Base-by-base conservation (phyloP, 345 rosid species). In the Microthlaspi erraticum region DNA sequence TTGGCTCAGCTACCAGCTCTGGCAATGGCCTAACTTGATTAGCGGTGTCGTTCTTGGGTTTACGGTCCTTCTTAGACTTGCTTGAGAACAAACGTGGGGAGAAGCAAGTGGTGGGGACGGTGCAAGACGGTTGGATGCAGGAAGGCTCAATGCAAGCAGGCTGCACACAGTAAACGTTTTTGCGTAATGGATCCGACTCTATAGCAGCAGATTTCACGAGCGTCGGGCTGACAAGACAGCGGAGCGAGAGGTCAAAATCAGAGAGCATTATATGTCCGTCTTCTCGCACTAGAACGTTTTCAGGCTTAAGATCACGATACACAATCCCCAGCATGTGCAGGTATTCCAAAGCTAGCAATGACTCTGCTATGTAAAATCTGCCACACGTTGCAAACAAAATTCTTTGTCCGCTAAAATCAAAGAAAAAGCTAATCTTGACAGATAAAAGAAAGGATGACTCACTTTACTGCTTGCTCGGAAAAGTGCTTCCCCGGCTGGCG, bases 1-100 rank as follows among this genome's bases (percentile, higher is more conserved):
- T 89, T 57, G 98, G 98, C 81, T 92, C 98, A 0, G 98, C 96
- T 12, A 92, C 74, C 59, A 92, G 91, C 85, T 92, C 98, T 2
- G 98, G 98, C 61, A 89, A 72, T 5, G 89, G 93, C 64, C 92
- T 85, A 58, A 87, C 93, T 81, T 86, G 96, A 77, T 89, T 83
- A 34, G 87, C 86, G 0, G 89, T 73, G 39, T 91, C 97, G 41
- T 65, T 83, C 82, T 84, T 91, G 32, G 86, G 76, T 68, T 92
- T 92, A 81, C 78, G 71, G 26, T 86, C 93, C 60, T 86, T 91
- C 74, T 83, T 91, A 68, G 97, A 84, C 77, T 84, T 92, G 82
- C 96, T 85, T 60, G 93, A 85, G 73, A 91, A 88, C 69, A 91
- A 77, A 49, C 96, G 96, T 11, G 97, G 96, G 19, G 87, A 81